Percentiles rank a stretch among this genome's conserved stretches.
Evolutionary conservation across 2,329 filamentous ascomycete species (phyloP).

Genomic region (Diaporthe caulivora): DNA sequence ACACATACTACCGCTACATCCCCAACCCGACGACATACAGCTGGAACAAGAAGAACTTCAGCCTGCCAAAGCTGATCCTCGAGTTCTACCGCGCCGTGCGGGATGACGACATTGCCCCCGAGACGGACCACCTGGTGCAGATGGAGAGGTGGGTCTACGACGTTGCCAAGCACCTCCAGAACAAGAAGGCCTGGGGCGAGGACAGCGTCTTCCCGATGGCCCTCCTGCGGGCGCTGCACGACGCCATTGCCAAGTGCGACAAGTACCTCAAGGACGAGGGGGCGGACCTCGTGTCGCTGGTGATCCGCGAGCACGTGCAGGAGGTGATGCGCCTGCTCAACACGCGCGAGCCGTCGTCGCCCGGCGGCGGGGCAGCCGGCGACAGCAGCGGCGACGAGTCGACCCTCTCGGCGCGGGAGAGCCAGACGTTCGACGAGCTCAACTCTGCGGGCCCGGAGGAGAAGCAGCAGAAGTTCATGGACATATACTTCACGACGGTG

Average conservation of each 20-base stretch:
- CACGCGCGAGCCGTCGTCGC: conserved; percentile 35
- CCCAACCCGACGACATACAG: conserved; percentile 68
- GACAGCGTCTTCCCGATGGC: conserved; percentile 47
- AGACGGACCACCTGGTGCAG: conserved; percentile 35
- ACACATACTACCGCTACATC: conserved; percentile 64
- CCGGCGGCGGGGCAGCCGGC: conserved; percentile 32
- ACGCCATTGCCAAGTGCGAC: conserved; percentile 57
- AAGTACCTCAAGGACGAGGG: conserved; percentile 50
- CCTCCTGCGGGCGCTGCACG: conserved; percentile 55
- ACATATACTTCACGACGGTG: conserved; percentile 63
- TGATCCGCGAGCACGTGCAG: conserved; percentile 64
- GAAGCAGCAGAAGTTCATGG: conserved; percentile 63
- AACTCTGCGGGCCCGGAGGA: conserved; percentile 60
- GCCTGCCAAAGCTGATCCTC: conserved; percentile 55
- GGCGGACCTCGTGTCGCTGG: conserved; percentile 56
- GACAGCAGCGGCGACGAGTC: conserved; percentile 37
- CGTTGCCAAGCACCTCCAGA: conserved; percentile 36
- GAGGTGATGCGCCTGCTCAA: conserved; percentile 62
- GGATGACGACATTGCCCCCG: conserved; percentile 38
- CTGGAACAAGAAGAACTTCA: conserved; percentile 66
- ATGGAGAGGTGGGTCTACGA: conserved; percentile 35
- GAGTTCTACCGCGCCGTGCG: conserved; percentile 52
- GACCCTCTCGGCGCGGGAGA: conserved; percentile 18
- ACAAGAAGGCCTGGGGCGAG: conserved; percentile 36
- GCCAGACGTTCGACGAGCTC: conserved; percentile 58